Evolutionary conservation across 2,329 filamentous ascomycete species (phyloP).

Genomic region (Ceratocystis ficicola): DNA sequence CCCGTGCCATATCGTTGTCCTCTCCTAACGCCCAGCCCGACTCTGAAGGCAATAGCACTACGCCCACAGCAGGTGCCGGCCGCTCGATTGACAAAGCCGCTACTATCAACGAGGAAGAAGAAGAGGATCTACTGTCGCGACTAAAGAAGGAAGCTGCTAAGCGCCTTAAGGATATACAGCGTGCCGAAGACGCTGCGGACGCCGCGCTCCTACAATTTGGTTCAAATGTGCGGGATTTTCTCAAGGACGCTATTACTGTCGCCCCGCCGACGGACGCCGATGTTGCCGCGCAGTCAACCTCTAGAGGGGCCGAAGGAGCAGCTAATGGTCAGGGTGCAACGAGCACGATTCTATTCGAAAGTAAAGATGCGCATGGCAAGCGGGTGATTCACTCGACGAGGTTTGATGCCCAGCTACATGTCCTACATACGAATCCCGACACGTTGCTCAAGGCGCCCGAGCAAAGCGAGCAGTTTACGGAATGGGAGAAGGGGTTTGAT

Average conservation of each 20-base stretch:
- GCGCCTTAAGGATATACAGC: slow-evolving; percentile 76
- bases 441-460: slow-evolving; percentile 74
- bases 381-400: slow-evolving; percentile 88
- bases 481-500: slow-evolving; percentile 64
- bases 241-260: slow-evolving; percentile 81
- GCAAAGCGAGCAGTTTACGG: slow-evolving; percentile 54
- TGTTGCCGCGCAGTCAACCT: slow-evolving; percentile 25
- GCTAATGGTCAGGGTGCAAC: slow-evolving; percentile 33
- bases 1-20: slow-evolving; percentile 58
- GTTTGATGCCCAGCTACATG: slow-evolving; percentile 90
- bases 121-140: slow-evolving; percentile 58
- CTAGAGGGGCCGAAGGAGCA: not conserved
- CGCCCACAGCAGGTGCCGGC: slow-evolving; percentile 32
- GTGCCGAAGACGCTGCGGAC: slow-evolving; percentile 89
- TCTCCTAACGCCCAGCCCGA: slow-evolving; percentile 27
- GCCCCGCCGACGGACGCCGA: slow-evolving; percentile 53
- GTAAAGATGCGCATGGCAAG: slow-evolving; percentile 79
- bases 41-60: slow-evolving; percentile 25
- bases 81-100: slow-evolving; percentile 30
- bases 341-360: slow-evolving; percentile 75
- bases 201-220: slow-evolving; percentile 89
- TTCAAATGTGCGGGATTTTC: slow-evolving; percentile 74
- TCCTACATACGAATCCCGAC: slow-evolving; percentile 75
- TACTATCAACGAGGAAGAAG: slow-evolving; percentile 28
- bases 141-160: slow-evolving; percentile 68